Base-by-base conservation (phyloP, 306 rosid genomes). In the Prunus mira region DNA sequence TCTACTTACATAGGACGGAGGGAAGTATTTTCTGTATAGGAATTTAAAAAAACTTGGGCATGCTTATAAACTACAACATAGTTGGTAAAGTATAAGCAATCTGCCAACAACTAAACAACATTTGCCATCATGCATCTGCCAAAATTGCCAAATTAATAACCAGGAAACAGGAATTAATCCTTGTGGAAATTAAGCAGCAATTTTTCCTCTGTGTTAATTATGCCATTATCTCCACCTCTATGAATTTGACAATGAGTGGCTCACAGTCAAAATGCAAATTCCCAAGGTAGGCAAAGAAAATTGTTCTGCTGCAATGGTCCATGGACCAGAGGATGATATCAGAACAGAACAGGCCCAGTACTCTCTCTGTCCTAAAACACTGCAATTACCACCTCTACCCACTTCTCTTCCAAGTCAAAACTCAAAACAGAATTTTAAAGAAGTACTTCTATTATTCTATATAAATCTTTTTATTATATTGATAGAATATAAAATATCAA, bases 341-440 rank as follows among this genome's bases (percentile, higher is more conserved):
- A 38, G 9, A 38, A 6, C 43, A 63, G 43, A 64, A 58, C 25
- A 43, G 77, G 64, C 78, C 74, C 81, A 27, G 54, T 60, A 19
- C 72, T 67, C 34, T 47, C 60, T 28, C 76, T 47, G 49, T 45
- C 52, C 69, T 51, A 28, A 30, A 41, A 18, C 27, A 12, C 25
- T 28, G 45, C 74, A 51, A 27, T 51, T 5, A 52, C 49, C 28
- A 47, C 27, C 51, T 47, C 74, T 25, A 30, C 73, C 73, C 41
- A 74, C 79, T 74, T 74, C 38, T 64, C 63, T 46, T 46, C 49
- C 70, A 70, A 76, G 77, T 62, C 84, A 80, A 75, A 71, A 18
- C 20, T 62, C 84, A 75, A 75, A 71, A 18, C 28, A 41, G 62
- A 69, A 68, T 47, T 80, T 66, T 66, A 2, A 3, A 61, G 7